Evolutionary conservation across 2,329 filamentous ascomycete species (phyloP).

Genomic region (Phyllosticta citrichinensis): DNA sequence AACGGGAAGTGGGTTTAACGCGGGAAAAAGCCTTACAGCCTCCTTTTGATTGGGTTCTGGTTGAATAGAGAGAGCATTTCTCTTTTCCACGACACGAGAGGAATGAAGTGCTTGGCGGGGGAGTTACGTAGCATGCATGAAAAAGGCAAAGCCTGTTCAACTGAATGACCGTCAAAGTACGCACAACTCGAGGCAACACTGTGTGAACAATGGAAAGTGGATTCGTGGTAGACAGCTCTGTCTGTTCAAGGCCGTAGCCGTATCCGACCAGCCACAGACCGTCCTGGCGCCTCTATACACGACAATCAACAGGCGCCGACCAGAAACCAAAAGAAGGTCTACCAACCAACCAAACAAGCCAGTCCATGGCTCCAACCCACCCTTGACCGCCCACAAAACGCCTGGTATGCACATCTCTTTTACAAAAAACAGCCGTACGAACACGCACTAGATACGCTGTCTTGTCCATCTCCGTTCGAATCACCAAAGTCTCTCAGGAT

Average conservation of each 20-base stretch:
- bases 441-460: not conserved
- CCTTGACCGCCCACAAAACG: not conserved
- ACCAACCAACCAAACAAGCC: not conserved
- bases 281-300: not conserved
- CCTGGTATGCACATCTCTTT: not conserved
- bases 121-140: no score
- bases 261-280: not conserved
- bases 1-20: not conserved
- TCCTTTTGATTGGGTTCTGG: no score
- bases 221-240: not conserved
- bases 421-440: not conserved
- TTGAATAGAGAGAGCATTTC: no score
- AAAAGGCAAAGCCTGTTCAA: no score
- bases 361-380: not conserved
- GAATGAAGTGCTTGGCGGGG: no score
- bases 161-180: no score
- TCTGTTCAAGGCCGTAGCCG: not conserved
- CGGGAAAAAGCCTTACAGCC: no score
- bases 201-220: no score
- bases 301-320: not conserved
- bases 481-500: not conserved
- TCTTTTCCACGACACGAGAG: no score
- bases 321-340: not conserved
- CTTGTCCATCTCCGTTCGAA: not conserved
- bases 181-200: no score